Conservation (phyloP, 176 grass and related monocot genomes). For the Eragrostis nindensis region DNA sequence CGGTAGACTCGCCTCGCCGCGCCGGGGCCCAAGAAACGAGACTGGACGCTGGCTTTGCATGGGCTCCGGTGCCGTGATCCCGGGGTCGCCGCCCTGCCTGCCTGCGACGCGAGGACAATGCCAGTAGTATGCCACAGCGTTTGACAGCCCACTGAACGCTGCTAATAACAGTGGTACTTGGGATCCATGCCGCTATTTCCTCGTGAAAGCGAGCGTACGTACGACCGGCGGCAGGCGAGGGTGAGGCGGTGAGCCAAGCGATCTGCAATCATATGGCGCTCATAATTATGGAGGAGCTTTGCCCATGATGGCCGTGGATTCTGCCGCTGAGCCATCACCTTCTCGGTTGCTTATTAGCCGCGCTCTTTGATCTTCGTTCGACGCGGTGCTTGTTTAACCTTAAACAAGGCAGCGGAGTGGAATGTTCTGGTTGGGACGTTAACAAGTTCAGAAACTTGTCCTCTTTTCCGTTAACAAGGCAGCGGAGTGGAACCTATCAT, state of each 20-base stretch:
- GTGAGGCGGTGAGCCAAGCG: constrained; percentile 28
- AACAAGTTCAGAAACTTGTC: neutral
- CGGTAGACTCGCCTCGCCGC: no score
- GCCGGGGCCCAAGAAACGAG: constrained; percentile 27
- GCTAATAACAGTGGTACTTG: neutral
- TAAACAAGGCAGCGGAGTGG: constrained; percentile 23
- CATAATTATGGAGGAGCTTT: constrained; percentile 29
- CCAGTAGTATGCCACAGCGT: no score
- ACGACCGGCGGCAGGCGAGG: neutral
- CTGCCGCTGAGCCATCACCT: constrained; percentile 44
- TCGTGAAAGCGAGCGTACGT: constrained; percentile 32
- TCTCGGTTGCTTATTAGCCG: constrained; percentile 34
- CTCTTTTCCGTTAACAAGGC: neutral
- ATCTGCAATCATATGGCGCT: constrained; percentile 33
- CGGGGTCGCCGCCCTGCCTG: neutral
- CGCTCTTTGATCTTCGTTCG: constrained; percentile 4
- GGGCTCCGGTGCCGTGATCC: constrained; percentile 29
- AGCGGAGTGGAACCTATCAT: no score
- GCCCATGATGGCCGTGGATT: constrained; percentile 39
- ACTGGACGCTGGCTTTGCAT: constrained; percentile 30
- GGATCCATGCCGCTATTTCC: constrained; percentile 2
- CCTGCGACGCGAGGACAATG: constrained; percentile 1
- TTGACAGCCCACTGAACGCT: neutral
- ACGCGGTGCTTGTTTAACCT: constrained; percentile 19
- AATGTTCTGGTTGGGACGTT: neutral